phyloP scores from a whole-genome alignment of 805 yeast genomes.

The Saccharomyces paradoxus region DNA sequence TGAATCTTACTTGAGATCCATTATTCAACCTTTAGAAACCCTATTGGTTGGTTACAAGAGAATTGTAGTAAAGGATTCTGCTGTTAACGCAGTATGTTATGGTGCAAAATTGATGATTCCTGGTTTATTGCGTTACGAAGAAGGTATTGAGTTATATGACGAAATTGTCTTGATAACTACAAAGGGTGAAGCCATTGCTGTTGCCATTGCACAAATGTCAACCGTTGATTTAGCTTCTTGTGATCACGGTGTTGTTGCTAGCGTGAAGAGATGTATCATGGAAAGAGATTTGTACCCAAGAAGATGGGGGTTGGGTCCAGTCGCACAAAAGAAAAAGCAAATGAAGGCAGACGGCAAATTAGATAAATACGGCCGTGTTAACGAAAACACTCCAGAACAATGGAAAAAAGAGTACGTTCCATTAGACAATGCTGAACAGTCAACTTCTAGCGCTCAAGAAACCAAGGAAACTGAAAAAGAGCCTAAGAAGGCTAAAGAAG shows the following conservation, averaged over 20 bases:
- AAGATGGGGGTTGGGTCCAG: slow-evolving; percentile 99
- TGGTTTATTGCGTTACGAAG: slow-evolving; percentile 94
- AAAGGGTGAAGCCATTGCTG: slow-evolving; percentile 98
- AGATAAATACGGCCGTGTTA: slow-evolving; percentile 89
- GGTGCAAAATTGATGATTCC: slow-evolving; percentile 99
- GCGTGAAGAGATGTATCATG: slow-evolving; percentile 98
- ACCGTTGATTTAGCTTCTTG: slow-evolving; percentile 93
- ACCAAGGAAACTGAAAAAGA: slow-evolving; percentile 29
- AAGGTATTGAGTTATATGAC: slow-evolving; percentile 92
- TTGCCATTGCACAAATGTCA: slow-evolving; percentile 98
- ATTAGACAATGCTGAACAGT: slow-evolving; percentile 48
- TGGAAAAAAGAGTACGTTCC: slow-evolving; percentile 85
- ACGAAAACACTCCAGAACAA: slow-evolving; percentile 85
- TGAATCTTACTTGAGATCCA: slow-evolving; percentile 88
- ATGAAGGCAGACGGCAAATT: slow-evolving; percentile 94
- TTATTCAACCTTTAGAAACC: slow-evolving; percentile 91
- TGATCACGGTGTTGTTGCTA: slow-evolving; percentile 98
- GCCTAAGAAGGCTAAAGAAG: slow-evolving; percentile 34
- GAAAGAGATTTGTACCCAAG: slow-evolving; percentile 98
- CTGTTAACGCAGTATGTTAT: slow-evolving; percentile 96
- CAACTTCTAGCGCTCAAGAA: slow-evolving; percentile 30
- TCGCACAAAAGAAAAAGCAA: slow-evolving; percentile 97
- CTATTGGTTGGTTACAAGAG: slow-evolving; percentile 92
- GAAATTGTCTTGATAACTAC: slow-evolving; percentile 97
- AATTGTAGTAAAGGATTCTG: slow-evolving; percentile 88